A percentile compares a stretch with the other conserved stretches of the same genome.
These are phyloP conservation scores for Camelina neglecta DNA, from an alignment of 345 rosid genomes.

Conservation along the genomic window DNA sequence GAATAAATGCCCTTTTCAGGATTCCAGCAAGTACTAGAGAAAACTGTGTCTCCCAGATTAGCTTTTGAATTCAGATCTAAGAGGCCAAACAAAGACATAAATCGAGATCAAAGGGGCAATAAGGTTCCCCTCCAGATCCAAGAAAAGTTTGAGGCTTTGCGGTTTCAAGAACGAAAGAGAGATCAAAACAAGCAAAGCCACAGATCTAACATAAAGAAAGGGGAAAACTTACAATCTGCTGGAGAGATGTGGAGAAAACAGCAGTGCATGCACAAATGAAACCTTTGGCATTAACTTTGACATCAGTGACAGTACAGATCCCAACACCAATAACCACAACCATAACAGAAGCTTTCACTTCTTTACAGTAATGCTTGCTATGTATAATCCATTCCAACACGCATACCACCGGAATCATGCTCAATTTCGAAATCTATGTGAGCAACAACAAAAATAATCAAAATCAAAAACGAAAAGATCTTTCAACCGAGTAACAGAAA, in stretches of 20 bases:
- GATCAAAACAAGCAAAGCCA: background rate
- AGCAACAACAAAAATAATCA: background rate
- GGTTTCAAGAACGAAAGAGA: background rate
- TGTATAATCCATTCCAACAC: conserved; percentile 95
- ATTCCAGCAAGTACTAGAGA: conserved; percentile 1
- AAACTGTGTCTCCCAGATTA: background rate
- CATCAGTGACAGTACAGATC: conserved; percentile 94
- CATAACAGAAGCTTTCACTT: conserved; percentile 76
- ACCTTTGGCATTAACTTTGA: conserved; percentile 92
- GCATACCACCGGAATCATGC: conserved; percentile 97
- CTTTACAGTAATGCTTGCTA: conserved; percentile 72
- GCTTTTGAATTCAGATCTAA: conserved; percentile 17
- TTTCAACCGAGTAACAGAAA: background rate
- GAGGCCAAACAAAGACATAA: background rate
- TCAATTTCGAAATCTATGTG: conserved; percentile 81
- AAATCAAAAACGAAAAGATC: background rate
- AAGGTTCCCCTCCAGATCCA: conserved; percentile 9
- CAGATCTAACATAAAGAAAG: conserved; percentile 19
- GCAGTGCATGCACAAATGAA: conserved; percentile 88
- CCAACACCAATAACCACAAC: conserved; percentile 95
- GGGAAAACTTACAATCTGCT: conserved; percentile 80
- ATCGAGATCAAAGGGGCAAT: background rate
- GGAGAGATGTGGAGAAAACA: conserved; percentile 82
- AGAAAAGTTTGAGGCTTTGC: conserved; percentile 13
- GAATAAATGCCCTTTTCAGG: background rate